Evolutionary conservation across 1,139 yeast genomes (phyloP), one percentile per base, ranked within the genome.

Genomic region (Maudiozyma humilis): DNA sequence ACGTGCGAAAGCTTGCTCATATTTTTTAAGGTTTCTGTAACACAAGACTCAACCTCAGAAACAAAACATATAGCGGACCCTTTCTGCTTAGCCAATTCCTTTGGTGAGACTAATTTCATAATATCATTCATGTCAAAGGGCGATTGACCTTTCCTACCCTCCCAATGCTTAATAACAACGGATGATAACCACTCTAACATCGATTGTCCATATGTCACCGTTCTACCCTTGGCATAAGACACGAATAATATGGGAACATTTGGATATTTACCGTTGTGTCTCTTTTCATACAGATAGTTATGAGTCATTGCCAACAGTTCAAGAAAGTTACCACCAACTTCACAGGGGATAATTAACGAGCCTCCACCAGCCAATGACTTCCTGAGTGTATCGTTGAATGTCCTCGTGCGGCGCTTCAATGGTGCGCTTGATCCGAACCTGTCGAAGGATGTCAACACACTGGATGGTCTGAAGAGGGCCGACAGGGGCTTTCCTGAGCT

Each of bases 121-220:
- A 78, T 69, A 27, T 81, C 67, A 47, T 84, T 80, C 29, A 62
- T 37, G 54, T 81, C 85, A 50, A 67, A 67, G 7, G 96, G 96
- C 2, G 83, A 76, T 45, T 76, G 76, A 44, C 78, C 57, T 36
- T 60, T 79, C 51, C 78, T 73, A 10, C 73, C 68, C 53, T 86
- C 95, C 91, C 96, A 87, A 43, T 81, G 83, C 53, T 83, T 82
- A 30, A 86, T 75, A 36, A 88, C 74, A 23, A 79, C 74, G 1
- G 89, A 76, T 0, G 94, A 79, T 91, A 91, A 84, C 97, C 97
- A 93, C 66, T 93, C 98, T 20, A 89, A 66, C 79, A 91, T 83
- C 46, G 87, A 82, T 16, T 88, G 78, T 0, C 96, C 96, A 60
- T 84, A 87, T 33, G 83, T 75, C 51, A 91, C 66, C 2, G 85